Evolutionary conservation across 169 alveolate genomes (phyloP).

Genomic region (Plasmodium malariae): DNA sequence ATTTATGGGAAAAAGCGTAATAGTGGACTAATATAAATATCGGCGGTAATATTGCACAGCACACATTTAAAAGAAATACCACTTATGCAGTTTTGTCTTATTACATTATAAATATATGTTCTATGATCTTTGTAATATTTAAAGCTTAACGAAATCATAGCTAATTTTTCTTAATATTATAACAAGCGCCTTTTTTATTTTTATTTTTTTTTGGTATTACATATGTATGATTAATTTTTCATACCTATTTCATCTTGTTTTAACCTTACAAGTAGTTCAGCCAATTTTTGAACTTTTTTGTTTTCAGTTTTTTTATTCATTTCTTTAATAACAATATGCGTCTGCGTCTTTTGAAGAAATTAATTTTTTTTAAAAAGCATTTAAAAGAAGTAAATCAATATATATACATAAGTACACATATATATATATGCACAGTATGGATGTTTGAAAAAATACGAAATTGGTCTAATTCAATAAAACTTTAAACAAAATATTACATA

Average conservation of each 20-base stretch:
- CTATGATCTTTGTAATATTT: too few species aligned
- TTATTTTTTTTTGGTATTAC: neutral
- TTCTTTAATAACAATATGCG: neutral
- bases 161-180: neutral
- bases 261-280: slow-evolving; percentile 50
- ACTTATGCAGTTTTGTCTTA: too few species aligned
- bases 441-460: neutral
- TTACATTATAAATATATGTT: too few species aligned
- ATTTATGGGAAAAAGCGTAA: neutral
- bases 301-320: slow-evolving; percentile 64
- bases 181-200: neutral
- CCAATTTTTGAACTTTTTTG: slow-evolving; percentile 43
- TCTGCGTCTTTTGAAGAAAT: slow-evolving; percentile 15
- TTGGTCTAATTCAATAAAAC: neutral
- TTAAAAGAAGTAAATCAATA: slow-evolving; percentile 8
- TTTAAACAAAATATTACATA: slow-evolving; percentile 5
- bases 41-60: too few species aligned
- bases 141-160: too few species aligned
- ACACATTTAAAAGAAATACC: too few species aligned
- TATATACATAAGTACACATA: slow-evolving; percentile 6
- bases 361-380: neutral
- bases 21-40: too few species aligned
- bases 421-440: neutral
- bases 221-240: too few species aligned
- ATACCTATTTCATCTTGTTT: slow-evolving; percentile 76